phyloP scores from a whole-genome alignment of 2,329 filamentous ascomycete species.

The Xylariales sp. region DNA sequence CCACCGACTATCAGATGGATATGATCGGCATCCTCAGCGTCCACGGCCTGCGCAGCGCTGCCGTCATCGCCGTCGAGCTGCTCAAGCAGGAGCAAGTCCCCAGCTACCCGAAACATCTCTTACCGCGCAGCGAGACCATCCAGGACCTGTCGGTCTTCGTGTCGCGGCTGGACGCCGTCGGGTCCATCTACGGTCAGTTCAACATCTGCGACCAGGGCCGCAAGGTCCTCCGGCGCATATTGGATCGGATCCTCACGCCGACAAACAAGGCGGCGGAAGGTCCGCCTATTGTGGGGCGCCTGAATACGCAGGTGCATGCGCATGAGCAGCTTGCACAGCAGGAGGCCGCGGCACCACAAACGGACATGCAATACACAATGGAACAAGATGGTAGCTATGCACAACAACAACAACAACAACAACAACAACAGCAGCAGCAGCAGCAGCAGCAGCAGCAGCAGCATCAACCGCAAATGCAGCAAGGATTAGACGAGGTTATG shows the following conservation, averaged over 20 bases:
- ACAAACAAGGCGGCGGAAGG: constrained; percentile 12
- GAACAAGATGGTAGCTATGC: too few species aligned
- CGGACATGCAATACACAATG: too few species aligned
- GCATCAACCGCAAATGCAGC: too few species aligned
- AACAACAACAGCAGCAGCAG: too few species aligned
- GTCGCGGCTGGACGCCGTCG: constrained; percentile 24
- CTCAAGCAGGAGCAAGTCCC: constrained; percentile 28
- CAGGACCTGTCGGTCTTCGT: constrained; percentile 31
- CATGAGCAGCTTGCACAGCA: too few species aligned
- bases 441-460: too few species aligned
- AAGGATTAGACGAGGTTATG: too few species aligned
- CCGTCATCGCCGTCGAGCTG: constrained; percentile 29
- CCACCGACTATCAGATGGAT: constrained; percentile 21
- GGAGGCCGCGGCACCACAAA: too few species aligned
- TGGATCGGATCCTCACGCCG: constrained; percentile 28
- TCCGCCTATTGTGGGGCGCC: too few species aligned
- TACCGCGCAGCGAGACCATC: constrained; percentile 30
- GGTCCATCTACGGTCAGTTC: constrained; percentile 23
- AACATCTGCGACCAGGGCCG: constrained; percentile 27
- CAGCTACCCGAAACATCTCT: constrained; percentile 24
- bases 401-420: too few species aligned
- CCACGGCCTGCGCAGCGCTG: constrained; percentile 27
- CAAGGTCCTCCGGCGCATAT: constrained; percentile 28
- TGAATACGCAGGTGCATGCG: too few species aligned
- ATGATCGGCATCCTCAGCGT: constrained; percentile 23